A percentile compares a stretch with the other conserved stretches of the same genome.
Conservation (phyloP, 2,329 filamentous ascomycete species). For the Hypoxylon rubiginosum region DNA sequence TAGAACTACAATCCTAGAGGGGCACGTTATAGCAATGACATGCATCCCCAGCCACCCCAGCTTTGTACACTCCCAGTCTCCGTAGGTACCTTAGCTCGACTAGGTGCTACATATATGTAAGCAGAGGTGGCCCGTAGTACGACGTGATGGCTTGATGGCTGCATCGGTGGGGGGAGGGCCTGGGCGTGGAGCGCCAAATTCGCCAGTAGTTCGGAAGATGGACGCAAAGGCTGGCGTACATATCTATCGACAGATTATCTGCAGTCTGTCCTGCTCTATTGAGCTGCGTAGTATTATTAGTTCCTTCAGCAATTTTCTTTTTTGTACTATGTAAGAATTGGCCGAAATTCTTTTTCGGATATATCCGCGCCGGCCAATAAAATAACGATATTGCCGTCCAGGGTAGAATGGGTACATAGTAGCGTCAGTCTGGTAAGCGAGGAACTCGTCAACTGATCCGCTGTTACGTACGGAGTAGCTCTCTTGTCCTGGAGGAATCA, state of each 20-base stretch:
- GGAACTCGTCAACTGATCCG: constrained; percentile 36
- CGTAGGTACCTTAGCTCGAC: constrained; percentile 2
- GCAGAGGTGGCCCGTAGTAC: constrained; percentile 31
- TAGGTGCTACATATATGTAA: not conserved
- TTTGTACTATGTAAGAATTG: constrained; percentile 18
- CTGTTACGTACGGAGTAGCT: constrained; percentile 37
- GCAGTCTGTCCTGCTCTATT: constrained; percentile 34
- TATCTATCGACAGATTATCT: constrained; percentile 40
- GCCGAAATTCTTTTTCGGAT: constrained; percentile 29
- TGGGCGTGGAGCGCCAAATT: constrained; percentile 22
- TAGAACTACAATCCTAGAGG: constrained; percentile 37
- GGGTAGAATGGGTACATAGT: constrained; percentile 4
- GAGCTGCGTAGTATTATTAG: constrained; percentile 12
- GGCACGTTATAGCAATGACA: constrained; percentile 38
- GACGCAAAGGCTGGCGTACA: constrained; percentile 30
- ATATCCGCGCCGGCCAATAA: constrained; percentile 34
- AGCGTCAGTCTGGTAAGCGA: constrained; percentile 25
- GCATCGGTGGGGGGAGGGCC: constrained; percentile 15
- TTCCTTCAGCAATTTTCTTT: not conserved
- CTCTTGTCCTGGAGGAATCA: constrained; percentile 3
- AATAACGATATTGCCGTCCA: constrained; percentile 5
- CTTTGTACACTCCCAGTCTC: constrained; percentile 2
- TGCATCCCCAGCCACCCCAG: constrained; percentile 36
- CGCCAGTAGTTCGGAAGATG: constrained; percentile 33
- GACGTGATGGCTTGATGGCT: constrained; percentile 22